Evolutionary conservation across 2,329 filamentous ascomycete species (phyloP).

Genomic region (Colletotrichum musae): DNA sequence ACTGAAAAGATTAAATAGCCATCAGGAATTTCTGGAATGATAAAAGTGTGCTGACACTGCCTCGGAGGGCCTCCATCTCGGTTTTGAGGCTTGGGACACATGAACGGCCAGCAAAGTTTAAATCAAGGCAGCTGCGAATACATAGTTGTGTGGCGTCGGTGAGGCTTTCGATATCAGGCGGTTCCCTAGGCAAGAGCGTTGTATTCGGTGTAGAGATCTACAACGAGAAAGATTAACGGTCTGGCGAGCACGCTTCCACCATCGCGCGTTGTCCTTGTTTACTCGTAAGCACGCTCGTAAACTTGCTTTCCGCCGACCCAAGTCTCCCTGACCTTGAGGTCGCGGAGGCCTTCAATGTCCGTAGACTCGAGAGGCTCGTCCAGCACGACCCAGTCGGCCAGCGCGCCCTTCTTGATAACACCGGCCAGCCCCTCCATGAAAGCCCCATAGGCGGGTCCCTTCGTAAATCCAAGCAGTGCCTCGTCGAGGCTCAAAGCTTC

Average conservation of each 20-base stretch:
- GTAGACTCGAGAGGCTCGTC: slow-evolving; percentile 68
- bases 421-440: slow-evolving; percentile 73
- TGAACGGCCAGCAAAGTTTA: neutral
- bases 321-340: slow-evolving; percentile 73
- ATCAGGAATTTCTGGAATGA: no score
- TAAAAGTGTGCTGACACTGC: no score
- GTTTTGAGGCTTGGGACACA: neutral
- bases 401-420: slow-evolving; percentile 70
- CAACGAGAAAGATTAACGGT: neutral
- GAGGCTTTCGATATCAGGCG: neutral
- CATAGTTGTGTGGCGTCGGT: neutral
- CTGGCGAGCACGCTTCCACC: neutral
- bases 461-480: slow-evolving; percentile 60
- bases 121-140: neutral
- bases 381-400: slow-evolving; percentile 81
- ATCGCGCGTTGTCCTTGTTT: neutral
- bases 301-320: slow-evolving; percentile 75
- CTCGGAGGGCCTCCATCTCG: neutral
- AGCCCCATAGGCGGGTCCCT: slow-evolving; percentile 37
- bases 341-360: slow-evolving; percentile 66
- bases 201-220: neutral
- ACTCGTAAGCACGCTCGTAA: slow-evolving; percentile 49
- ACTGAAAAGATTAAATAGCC: no score
- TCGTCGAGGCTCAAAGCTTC: slow-evolving; percentile 72
- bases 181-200: neutral